phyloP scores from a whole-genome alignment of 441 rosid genomes.

The Populus tomentosa region DNA sequence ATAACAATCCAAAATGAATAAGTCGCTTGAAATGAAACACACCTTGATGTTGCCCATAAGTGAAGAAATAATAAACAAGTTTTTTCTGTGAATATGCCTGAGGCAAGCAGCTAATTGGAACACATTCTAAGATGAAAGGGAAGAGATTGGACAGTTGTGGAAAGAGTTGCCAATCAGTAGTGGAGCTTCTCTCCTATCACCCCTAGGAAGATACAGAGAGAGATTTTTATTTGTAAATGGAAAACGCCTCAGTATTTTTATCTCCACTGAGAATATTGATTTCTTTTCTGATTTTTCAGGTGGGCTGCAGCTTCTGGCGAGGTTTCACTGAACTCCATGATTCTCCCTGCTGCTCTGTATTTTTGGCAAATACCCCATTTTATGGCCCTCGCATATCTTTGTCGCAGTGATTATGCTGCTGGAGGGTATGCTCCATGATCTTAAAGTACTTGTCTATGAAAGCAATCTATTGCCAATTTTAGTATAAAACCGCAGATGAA shows the following conservation, averaged over 20 bases:
- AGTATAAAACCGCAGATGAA: neutral
- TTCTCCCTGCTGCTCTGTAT: conserved; percentile 77
- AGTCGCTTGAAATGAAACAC: too few relatives aligned
- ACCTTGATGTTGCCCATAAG: too few relatives aligned
- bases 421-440: conserved; percentile 63
- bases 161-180: too few relatives aligned
- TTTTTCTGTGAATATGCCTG: neutral
- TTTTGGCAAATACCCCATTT: conserved; percentile 48
- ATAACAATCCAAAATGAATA: too few relatives aligned
- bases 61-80: too few relatives aligned
- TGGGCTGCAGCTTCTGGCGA: conserved; percentile 95
- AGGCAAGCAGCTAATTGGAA: too few relatives aligned
- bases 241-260: too few relatives aligned
- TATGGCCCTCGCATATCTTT: conserved; percentile 94
- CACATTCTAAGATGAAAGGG: too few relatives aligned
- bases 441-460: neutral
- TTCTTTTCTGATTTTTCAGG: conserved; percentile 35
- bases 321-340: conserved; percentile 59
- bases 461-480: conserved; percentile 4
- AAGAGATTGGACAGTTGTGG: too few relatives aligned
- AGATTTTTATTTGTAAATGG: too few relatives aligned
- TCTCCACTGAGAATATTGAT: too few relatives aligned
- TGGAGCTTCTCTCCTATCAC: neutral
- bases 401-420: conserved; percentile 88
- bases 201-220: too few relatives aligned